Percentiles rank a stretch among this genome's conserved stretches.
phyloP scores from a whole-genome alignment of 2,329 filamentous ascomycete genomes.

The Diaporthe velutina region DNA sequence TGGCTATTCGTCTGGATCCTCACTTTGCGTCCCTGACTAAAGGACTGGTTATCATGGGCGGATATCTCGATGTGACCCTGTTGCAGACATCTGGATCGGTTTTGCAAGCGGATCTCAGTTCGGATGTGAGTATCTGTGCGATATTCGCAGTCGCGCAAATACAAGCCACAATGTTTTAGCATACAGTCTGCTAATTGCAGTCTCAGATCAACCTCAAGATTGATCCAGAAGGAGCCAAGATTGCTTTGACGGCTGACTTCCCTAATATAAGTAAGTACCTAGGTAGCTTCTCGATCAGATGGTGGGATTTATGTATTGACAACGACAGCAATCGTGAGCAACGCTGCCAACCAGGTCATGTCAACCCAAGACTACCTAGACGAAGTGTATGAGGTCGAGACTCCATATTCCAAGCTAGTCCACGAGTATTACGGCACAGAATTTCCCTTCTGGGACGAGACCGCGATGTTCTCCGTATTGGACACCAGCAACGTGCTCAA shows the following conservation, averaged over 20 bases:
- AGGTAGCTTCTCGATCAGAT: background rate
- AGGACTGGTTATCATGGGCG: slow-evolving; percentile 63
- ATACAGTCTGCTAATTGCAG: background rate
- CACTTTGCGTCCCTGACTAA: slow-evolving; percentile 60
- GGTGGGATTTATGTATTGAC: background rate
- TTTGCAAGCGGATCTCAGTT: slow-evolving; percentile 45
- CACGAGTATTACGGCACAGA: slow-evolving; percentile 34
- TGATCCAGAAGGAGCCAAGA: slow-evolving; percentile 63
- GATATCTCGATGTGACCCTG: slow-evolving; percentile 60
- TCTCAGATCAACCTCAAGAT: slow-evolving; percentile 62
- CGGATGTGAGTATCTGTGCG: slow-evolving; percentile 41
- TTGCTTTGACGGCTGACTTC: slow-evolving; percentile 61
- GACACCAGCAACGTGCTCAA: slow-evolving; percentile 41
- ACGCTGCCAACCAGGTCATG: slow-evolving; percentile 59
- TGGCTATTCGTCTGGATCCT: slow-evolving; percentile 60
- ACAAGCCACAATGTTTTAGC: slow-evolving; percentile 33
- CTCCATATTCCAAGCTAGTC: slow-evolving; percentile 41
- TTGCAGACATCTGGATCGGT: slow-evolving; percentile 45
- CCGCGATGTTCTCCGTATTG: slow-evolving; percentile 41
- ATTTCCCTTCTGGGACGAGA: slow-evolving; percentile 45
- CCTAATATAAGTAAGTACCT: slow-evolving; percentile 52
- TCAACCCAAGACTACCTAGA: slow-evolving; percentile 50
- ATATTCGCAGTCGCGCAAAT: slow-evolving; percentile 41
- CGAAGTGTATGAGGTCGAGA: slow-evolving; percentile 41
- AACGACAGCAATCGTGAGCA: slow-evolving; percentile 52